These are phyloP conservation scores for Mixia osmundae DNA, from an alignment of 1,284 basidiomycete genomes.

Conservation along the genomic window DNA sequence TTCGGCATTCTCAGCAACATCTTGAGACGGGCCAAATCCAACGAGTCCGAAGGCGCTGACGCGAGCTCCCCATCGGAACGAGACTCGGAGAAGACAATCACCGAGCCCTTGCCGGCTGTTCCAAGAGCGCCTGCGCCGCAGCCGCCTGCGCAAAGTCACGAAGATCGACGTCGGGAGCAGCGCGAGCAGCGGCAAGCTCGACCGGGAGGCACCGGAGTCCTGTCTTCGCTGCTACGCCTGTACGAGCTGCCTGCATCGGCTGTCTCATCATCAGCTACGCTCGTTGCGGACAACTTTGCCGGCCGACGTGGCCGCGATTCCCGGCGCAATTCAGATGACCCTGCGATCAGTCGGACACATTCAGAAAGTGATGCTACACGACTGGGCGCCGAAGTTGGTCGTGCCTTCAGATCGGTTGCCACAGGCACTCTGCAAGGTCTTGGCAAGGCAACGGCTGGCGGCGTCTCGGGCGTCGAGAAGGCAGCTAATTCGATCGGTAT, in stretches of 20 bases:
- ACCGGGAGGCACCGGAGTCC: slow-evolving; percentile 1
- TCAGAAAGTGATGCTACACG: no score
- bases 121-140: no score
- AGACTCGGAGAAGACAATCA: background rate
- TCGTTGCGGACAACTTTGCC: no score
- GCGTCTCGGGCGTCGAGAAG: background rate
- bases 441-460: background rate
- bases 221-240: slow-evolving; percentile 6
- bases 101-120: background rate
- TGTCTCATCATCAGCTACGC: slow-evolving; percentile 4
- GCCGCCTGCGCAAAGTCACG: no score
- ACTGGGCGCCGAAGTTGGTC: background rate
- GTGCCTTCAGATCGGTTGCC: no score
- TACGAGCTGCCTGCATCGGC: slow-evolving; percentile 6
- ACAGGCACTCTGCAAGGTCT: background rate
- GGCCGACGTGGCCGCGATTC: no score
- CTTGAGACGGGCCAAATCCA: background rate
- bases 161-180: no score
- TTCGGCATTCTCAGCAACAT: background rate
- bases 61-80: background rate
- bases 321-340: no score
- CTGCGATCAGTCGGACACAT: no score
- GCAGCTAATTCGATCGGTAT: background rate
- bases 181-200: no score
- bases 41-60: background rate